These are phyloP conservation scores for Lachancea dasiensis DNA, from an alignment of 805 yeast species.

Conservation along the genomic window DNA sequence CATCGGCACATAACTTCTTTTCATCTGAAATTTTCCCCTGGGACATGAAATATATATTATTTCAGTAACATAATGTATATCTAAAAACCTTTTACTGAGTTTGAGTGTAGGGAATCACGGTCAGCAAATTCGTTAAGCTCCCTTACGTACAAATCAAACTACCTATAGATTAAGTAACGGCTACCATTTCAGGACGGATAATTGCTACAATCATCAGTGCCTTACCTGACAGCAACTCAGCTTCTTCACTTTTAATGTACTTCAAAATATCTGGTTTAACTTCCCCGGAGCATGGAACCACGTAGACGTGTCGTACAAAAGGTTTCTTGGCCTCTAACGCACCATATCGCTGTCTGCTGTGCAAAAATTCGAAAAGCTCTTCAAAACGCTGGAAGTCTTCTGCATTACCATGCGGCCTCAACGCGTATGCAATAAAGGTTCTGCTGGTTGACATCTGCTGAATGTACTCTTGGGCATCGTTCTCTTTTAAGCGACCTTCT, in stretches of 20 bases:
- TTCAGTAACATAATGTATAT: constrained; percentile 15
- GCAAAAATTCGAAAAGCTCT: constrained; percentile 16
- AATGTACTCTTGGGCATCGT: constrained; percentile 21
- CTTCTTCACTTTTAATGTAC: constrained; percentile 10
- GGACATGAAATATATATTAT: constrained; percentile 15
- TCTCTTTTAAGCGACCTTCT: constrained; percentile 27
- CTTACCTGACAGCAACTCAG: background rate
- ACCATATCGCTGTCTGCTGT: constrained; percentile 17
- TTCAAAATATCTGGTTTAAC: constrained; percentile 27
- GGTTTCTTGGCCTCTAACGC: constrained; percentile 19
- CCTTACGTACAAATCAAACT: background rate
- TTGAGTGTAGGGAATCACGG: no score
- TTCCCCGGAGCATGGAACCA: constrained; percentile 32
- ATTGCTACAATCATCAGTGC: constrained; percentile 8
- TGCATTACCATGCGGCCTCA: constrained; percentile 14
- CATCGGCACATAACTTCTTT: background rate
- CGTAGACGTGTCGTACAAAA: constrained; percentile 24
- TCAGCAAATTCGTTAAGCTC: no score
- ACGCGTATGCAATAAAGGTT: constrained; percentile 17
- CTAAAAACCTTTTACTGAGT: constrained; percentile 12
- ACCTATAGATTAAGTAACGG: constrained; percentile 1
- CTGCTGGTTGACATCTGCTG: constrained; percentile 19
- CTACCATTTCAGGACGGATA: constrained; percentile 9
- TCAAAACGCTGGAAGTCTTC: constrained; percentile 16
- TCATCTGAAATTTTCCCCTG: constrained; percentile 7